Evolutionary conservation across 257 asterid genomes (phyloP).

Genomic region (Ehretia macrophylla): DNA sequence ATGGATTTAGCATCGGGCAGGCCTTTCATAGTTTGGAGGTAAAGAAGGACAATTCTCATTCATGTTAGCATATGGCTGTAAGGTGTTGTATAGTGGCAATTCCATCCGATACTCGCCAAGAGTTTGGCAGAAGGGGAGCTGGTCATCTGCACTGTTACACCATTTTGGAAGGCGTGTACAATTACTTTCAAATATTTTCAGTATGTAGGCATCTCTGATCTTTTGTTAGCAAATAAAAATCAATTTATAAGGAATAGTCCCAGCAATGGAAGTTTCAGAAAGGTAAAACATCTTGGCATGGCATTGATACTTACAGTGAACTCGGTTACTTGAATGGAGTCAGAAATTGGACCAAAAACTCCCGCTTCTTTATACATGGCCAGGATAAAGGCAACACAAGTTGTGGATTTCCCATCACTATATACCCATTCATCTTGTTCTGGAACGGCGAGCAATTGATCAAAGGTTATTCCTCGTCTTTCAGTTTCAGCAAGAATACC

Average conservation of each 20-base stretch:
- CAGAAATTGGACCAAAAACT: conserved; percentile 67
- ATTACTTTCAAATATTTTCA: conserved; percentile 71
- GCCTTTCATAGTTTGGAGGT: conserved; percentile 87
- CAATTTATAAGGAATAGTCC: background rate
- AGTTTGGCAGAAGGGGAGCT: conserved; percentile 87
- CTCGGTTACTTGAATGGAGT: conserved; percentile 93
- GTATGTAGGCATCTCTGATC: conserved; percentile 97
- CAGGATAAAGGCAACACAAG: conserved; percentile 93
- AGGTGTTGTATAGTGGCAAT: conserved; percentile 70
- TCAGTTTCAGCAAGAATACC: conserved; percentile 88
- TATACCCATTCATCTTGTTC: conserved; percentile 98
- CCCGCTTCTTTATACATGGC: conserved; percentile 97
- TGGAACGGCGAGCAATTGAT: conserved; percentile 85
- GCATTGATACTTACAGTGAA: conserved; percentile 63
- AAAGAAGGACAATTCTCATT: conserved; percentile 90
- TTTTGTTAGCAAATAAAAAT: conserved; percentile 26
- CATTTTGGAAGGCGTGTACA: conserved; percentile 73
- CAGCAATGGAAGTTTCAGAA: background rate
- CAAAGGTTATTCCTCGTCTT: conserved; percentile 81
- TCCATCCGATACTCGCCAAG: conserved; percentile 90
- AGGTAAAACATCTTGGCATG: background rate
- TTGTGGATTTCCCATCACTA: conserved; percentile 96
- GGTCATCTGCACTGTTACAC: conserved; percentile 62
- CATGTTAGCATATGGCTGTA: conserved; percentile 85
- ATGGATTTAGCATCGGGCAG: conserved; percentile 46